Conservation (phyloP, 2,329 filamentous ascomycete genomes). For the Pestalotiopsis sp. region DNA sequence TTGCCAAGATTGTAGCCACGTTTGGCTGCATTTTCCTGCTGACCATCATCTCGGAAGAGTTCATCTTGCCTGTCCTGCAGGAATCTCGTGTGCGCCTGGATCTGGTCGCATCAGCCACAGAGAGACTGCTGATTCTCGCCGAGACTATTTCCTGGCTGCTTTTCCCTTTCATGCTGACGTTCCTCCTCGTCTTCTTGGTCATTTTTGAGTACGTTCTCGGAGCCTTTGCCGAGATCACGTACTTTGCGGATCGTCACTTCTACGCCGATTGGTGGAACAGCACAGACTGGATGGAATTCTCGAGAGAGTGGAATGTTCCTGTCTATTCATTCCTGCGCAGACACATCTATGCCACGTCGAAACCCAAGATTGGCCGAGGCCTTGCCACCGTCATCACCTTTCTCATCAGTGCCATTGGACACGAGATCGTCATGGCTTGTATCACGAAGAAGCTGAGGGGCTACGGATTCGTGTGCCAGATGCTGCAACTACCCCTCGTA, state of each 20-base stretch:
- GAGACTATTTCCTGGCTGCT: conserved; percentile 91
- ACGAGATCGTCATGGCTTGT: conserved; percentile 96
- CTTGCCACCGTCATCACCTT: conserved; percentile 90
- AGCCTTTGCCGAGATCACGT: conserved; percentile 91
- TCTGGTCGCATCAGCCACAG: conserved; percentile 49
- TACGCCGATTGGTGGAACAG: conserved; percentile 80
- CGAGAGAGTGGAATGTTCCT: conserved; percentile 95
- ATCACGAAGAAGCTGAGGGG: conserved; percentile 96
- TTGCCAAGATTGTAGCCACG: conserved; percentile 83
- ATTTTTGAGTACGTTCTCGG: conserved; percentile 98
- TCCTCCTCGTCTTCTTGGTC: conserved; percentile 93
- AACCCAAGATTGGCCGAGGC: conserved; percentile 73
- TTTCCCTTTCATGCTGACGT: conserved; percentile 96
- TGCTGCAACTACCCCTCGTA: conserved; percentile 96
- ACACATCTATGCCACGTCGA: conserved; percentile 87
- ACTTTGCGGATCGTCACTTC: conserved; percentile 92
- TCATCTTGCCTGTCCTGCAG: conserved; percentile 86
- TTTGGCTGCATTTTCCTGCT: conserved; percentile 97
- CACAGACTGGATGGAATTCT: conserved; percentile 94
- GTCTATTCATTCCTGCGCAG: conserved; percentile 94
- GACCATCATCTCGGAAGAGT: conserved; percentile 89
- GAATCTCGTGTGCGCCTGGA: conserved; percentile 65
- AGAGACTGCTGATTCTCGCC: conserved; percentile 77
- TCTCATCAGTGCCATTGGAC: conserved; percentile 83
- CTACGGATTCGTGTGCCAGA: conserved; percentile 93